Conservation (phyloP, 345 rosid genomes). For the Psidium guajava region DNA sequence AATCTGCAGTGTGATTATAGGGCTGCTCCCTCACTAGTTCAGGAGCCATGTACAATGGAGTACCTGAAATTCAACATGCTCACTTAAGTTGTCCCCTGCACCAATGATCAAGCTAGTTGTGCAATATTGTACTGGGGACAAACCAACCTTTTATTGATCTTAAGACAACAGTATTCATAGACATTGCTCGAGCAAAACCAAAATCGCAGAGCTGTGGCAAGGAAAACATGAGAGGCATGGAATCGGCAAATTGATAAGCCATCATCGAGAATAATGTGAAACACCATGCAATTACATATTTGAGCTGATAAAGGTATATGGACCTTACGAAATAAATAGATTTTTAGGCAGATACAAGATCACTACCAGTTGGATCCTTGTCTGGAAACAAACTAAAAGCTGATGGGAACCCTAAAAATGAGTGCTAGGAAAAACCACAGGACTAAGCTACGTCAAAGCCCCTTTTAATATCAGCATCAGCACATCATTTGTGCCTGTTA, state of each 20-base stretch:
- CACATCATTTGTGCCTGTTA: neutral
- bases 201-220: conserved; percentile 84
- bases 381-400: neutral
- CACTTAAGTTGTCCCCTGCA: neutral
- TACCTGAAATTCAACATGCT: conserved; percentile 40
- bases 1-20: conserved; percentile 92
- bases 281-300: neutral
- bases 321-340: neutral
- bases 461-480: neutral
- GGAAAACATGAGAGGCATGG: neutral
- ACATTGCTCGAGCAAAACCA: conserved; percentile 99
- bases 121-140: neutral
- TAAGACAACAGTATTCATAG: conserved; percentile 89
- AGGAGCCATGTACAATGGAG: conserved; percentile 98
- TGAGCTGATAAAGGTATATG: neutral
- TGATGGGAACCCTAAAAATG: neutral
- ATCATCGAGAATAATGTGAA: neutral
- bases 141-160: conserved; percentile 84
- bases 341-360: neutral
- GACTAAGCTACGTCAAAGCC: neutral
- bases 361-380: neutral
- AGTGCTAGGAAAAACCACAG: neutral
- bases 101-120: neutral
- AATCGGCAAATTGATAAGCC: neutral
- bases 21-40: conserved; percentile 97